Evolutionary conservation across 2,329 filamentous ascomycete species (phyloP), one percentile per base, ranked within the genome.

Genomic region (Talaromyces piceae): DNA sequence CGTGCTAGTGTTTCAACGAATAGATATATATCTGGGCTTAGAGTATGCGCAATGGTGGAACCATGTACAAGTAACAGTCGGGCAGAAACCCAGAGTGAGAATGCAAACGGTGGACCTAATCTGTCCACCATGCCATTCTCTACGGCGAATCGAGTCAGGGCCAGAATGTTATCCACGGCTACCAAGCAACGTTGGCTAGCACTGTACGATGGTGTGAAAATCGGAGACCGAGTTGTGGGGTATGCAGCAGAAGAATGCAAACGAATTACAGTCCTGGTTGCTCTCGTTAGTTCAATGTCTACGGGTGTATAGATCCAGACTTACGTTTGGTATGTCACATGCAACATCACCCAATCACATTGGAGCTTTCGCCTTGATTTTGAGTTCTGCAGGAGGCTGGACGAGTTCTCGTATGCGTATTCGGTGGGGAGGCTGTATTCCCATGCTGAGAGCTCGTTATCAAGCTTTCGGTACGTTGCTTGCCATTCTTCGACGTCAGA

Each of bases 181-280:
- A 80, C 80, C 54, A 91, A 82, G 62, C 91, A 95, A 39, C 87
- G 78, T 64, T 95, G 88, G 49, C 83, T 87, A 26, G 91, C 91
- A 60, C 83, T 87, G 67, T 88, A 94, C 0, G 88, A 94, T 0
- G 90, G 88, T 0, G 87, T 91, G 71, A 95, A 96, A 48, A 95
- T 91, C 11, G 86, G 84, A 1, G 88, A 95, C 27, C 88, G 80
- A 3, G 88, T 93, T 4, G 89, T 94, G 3, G 91, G 91, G 67
- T 95, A 96, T 2, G 90, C 91, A 5, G 91, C 89, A 1, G 89
- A 95, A 0, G 90, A 95, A 71, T 95, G 90, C 22, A 95, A 77
- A 30, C 91, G 83, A 59, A 96, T 95, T 7, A 95, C 84, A 43
- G 90, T 87, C 0, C 78, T 82, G 57, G 25, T 18, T n/a, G 7